Evolutionary conservation across 805 yeast genomes (phyloP).

Genomic region (Wickerhamiella qilinensis): DNA sequence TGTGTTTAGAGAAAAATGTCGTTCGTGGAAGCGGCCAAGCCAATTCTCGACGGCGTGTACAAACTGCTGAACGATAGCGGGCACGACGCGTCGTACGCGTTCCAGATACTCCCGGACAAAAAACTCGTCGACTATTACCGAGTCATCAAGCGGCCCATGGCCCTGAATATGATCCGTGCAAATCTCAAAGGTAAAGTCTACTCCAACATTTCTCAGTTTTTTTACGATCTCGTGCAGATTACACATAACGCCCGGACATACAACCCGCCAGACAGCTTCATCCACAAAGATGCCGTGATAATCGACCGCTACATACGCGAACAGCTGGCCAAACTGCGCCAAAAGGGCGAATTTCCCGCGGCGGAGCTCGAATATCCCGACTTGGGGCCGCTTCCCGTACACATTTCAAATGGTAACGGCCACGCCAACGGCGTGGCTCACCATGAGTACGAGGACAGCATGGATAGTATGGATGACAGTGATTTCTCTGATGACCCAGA

Average conservation of each 20-base stretch:
- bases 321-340: conserved; percentile 32
- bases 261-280: conserved; percentile 52
- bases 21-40: conserved; percentile 6
- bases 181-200: conserved; percentile 40
- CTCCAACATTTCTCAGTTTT: conserved; percentile 45
- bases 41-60: conserved; percentile 20
- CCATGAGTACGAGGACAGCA: not conserved
- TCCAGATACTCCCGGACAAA: conserved; percentile 58
- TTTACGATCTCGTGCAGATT: conserved; percentile 66
- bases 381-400: conserved; percentile 55
- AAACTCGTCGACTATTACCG: conserved; percentile 68
- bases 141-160: conserved; percentile 63
- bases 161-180: conserved; percentile 51
- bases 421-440: not conserved
- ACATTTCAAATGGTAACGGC: not conserved
- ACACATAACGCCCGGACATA: conserved; percentile 82
- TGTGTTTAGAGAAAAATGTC: too few species aligned
- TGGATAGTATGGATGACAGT: conserved; percentile 10
- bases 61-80: conserved; percentile 23
- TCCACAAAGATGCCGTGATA: conserved; percentile 51
- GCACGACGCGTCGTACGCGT: conserved; percentile 34
- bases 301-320: conserved; percentile 36
- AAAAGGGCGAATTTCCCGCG: conserved; percentile 25
- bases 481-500: conserved; percentile 16
- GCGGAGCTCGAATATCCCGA: conserved; percentile 36